phyloP scores from a whole-genome alignment of 2,329 filamentous ascomycete species.

The Epichloe elymi region DNA sequence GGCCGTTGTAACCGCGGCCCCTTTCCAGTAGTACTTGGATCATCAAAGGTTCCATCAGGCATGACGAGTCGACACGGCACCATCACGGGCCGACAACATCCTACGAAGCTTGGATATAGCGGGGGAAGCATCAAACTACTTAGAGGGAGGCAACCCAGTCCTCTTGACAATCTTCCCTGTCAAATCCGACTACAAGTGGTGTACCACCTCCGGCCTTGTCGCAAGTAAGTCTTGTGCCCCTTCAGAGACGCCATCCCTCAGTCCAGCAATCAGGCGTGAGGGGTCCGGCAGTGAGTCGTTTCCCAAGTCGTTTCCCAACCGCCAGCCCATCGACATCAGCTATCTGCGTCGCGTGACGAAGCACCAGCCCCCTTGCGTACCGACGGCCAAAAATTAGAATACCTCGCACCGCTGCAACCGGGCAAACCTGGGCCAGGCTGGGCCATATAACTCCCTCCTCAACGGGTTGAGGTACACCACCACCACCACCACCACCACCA shows the following conservation, averaged over 20 bases:
- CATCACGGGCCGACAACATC: not conserved
- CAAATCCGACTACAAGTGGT: no score
- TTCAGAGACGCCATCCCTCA: not conserved
- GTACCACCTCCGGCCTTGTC: not conserved
- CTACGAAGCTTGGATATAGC: not conserved
- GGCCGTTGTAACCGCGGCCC: not conserved
- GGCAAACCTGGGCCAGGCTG: not conserved
- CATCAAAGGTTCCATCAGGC: not conserved
- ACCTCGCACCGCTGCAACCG: not conserved
- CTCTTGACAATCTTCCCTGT: no score
- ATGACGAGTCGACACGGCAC: not conserved
- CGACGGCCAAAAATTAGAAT: not conserved
- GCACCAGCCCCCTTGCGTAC: not conserved
- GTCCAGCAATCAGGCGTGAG: not conserved
- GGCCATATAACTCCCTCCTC: not conserved
- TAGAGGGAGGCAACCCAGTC: no score
- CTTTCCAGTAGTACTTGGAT: not conserved
- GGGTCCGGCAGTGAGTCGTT: not conserved
- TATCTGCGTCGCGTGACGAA: constrained; percentile 9
- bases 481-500: constrained; percentile 21
- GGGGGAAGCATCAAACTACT: no score
- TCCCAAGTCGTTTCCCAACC: no score
- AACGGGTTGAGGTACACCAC: not conserved
- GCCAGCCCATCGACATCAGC: constrained; percentile 1
- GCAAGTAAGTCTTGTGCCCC: not conserved